Percentiles rank a stretch among this genome's conserved stretches.
These are phyloP conservation scores for Tylopilus subfusipes DNA, from an alignment of 768 basidiomycete species.

Conservation along the genomic window DNA sequence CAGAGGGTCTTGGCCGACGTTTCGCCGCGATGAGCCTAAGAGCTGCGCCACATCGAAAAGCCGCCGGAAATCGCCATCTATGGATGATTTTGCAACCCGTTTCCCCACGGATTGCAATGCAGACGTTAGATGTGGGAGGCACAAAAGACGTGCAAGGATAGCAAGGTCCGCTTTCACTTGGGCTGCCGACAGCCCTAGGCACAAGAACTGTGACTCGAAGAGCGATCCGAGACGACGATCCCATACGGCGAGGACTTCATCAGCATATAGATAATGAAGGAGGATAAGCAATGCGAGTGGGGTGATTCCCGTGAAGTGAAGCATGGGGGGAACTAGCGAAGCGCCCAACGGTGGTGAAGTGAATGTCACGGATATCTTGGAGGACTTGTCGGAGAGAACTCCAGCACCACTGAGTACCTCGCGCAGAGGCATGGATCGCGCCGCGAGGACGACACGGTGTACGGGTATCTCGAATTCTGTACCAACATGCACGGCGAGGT, in stretches of 20 bases:
- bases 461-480: constrained; percentile 49
- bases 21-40: not conserved
- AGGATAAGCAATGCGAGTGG: constrained; percentile 71
- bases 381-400: constrained; percentile 25
- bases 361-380: constrained; percentile 32
- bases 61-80: constrained; percentile 46
- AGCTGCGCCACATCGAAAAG: constrained; percentile 41
- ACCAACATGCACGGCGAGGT: constrained; percentile 51
- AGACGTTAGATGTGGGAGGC: constrained; percentile 49
- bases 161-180: constrained; percentile 64
- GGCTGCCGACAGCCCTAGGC: constrained; percentile 39
- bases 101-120: constrained; percentile 64
- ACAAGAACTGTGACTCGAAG: constrained; percentile 39
- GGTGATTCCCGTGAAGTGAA: constrained; percentile 51
- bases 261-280: constrained; percentile 84
- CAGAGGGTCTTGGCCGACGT: constrained; percentile 28
- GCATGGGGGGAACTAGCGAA: not conserved
- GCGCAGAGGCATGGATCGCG: constrained; percentile 50
- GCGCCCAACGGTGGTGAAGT: constrained; percentile 1
- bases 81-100: constrained; percentile 43
- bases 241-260: constrained; percentile 80
- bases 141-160: constrained; percentile 52
- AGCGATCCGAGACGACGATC: constrained; percentile 60
- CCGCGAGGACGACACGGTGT: constrained; percentile 63
- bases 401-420: constrained; percentile 38